A percentile compares a stretch with the other conserved stretches of the same genome.
phyloP scores from a whole-genome alignment of 495 filamentous ascomycete species.

The Rostrohypoxylon terebratum region DNA sequence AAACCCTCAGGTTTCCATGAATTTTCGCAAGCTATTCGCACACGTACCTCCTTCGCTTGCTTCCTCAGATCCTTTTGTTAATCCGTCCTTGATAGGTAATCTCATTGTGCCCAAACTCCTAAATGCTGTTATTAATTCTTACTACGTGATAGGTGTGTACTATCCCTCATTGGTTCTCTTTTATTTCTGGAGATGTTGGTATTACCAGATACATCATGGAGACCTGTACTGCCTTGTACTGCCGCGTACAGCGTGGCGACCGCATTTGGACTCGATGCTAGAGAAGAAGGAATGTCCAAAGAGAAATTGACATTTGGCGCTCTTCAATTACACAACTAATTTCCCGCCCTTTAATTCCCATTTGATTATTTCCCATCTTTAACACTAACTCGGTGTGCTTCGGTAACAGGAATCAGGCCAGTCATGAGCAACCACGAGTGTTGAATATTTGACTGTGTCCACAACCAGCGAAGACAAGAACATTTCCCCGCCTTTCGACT shows the following conservation, averaged over 20 bases:
- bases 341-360: conserved; percentile 17
- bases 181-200: neutral
- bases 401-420: conserved; percentile 33
- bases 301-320: conserved; percentile 40
- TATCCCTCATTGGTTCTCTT: neutral
- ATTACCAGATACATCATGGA: conserved; percentile 2
- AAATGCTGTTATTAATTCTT: neutral
- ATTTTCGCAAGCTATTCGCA: neutral
- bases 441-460: conserved; percentile 33
- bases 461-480: conserved; percentile 29
- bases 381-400: conserved; percentile 35
- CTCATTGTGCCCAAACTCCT: neutral
- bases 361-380: conserved; percentile 9
- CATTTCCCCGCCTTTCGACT: conserved; percentile 30
- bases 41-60: neutral
- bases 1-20: conserved; percentile 8
- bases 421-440: conserved; percentile 41
- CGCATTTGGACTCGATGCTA: conserved; percentile 24
- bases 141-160: conserved; percentile 18
- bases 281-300: conserved; percentile 28
- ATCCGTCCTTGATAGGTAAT: neutral
- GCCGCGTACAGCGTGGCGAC: conserved; percentile 45
- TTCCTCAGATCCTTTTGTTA: neutral
- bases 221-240: conserved; percentile 41
- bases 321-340: conserved; percentile 40